Percentiles rank a stretch among this genome's conserved stretches.
Conservation (phyloP, 1,139 yeast genomes). For the Pneumocystis sp. region DNA sequence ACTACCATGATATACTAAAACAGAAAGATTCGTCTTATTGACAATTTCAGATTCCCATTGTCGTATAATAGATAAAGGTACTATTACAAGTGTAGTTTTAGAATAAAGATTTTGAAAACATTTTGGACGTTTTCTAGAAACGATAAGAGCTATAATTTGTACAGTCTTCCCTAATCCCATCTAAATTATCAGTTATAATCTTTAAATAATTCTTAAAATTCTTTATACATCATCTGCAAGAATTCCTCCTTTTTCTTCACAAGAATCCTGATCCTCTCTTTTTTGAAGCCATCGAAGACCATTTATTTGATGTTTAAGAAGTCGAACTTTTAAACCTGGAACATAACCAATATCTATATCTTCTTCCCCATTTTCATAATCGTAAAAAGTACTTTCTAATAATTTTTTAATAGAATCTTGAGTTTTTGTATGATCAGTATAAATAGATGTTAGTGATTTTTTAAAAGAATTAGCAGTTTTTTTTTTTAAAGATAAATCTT, state of each 20-base stretch:
- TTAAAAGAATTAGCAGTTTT: not conserved
- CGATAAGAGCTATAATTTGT: conserved; percentile 57
- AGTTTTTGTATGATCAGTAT: conserved; percentile 8
- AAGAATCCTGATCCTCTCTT: conserved; percentile 40
- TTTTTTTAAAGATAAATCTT: not conserved
- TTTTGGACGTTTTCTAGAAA: conserved; percentile 18
- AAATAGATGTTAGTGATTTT: not conserved
- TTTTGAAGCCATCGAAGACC: conserved; percentile 25
- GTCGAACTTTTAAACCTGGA: conserved; percentile 35
- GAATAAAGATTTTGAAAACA: conserved; percentile 4
- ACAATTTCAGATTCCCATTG: conserved; percentile 67
- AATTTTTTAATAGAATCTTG: conserved; percentile 60
- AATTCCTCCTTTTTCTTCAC: conserved; percentile 65
- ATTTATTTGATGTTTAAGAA: conserved; percentile 59
- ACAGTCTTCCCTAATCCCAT: conserved; percentile 94
- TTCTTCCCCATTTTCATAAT: conserved; percentile 38
- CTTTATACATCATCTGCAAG: conserved; percentile 56
- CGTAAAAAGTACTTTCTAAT: conserved; percentile 45
- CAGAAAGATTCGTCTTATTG: conserved; percentile 31
- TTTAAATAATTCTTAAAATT: not conserved
- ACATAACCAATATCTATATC: conserved; percentile 14
- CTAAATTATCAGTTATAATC: conserved; percentile 7
- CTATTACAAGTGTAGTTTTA: conserved; percentile 44
- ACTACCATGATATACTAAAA: conserved; percentile 51
- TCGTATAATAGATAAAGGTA: conserved; percentile 64